phyloP scores from a whole-genome alignment of 2,329 filamentous ascomycete genomes.

The Huntiella savannae region DNA sequence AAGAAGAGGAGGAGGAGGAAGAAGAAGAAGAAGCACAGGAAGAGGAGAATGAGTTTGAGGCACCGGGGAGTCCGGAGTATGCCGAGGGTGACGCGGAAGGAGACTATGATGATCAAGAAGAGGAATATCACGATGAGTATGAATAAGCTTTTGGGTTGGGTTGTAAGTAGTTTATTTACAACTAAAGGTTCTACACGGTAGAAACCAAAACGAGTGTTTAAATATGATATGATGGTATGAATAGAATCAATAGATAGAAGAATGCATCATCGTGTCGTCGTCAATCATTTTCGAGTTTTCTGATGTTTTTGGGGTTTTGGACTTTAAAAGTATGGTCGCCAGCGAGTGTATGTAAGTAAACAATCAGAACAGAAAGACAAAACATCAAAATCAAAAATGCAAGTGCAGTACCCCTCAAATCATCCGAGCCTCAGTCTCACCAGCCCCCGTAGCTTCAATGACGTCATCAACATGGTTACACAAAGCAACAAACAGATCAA shows the following conservation, averaged over 20 bases:
- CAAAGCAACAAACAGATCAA: conserved; percentile 95
- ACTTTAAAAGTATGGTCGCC: not conserved
- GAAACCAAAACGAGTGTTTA: not conserved
- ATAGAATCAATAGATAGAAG: too few relatives aligned
- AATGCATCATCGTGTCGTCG: too few relatives aligned
- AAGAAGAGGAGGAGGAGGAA: conserved; percentile 20
- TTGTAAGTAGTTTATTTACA: too few relatives aligned
- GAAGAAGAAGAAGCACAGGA: conserved; percentile 21
- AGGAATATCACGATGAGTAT: conserved; percentile 3
- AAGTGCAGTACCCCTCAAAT: conserved; percentile 23
- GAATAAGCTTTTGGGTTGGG: not conserved
- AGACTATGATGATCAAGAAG: conserved; percentile 5
- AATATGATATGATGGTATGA: not conserved
- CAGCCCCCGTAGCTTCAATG: conserved; percentile 59
- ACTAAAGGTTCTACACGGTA: too few relatives aligned
- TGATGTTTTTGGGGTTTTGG: too few relatives aligned
- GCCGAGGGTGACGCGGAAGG: conserved; percentile 21
- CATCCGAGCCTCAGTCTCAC: conserved; percentile 31
- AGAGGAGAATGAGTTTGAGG: conserved; percentile 17
- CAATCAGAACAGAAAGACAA: not conserved
- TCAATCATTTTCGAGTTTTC: not conserved
- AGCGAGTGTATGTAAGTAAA: not conserved
- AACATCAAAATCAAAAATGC: conserved; percentile 2
- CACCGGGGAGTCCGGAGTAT: conserved; percentile 17
- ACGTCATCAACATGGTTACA: conserved; percentile 97